Percentiles rank a stretch among this genome's conserved stretches.
These are phyloP conservation scores for Moricandia arvensis DNA, from an alignment of 345 rosid genomes.

Conservation along the genomic window DNA sequence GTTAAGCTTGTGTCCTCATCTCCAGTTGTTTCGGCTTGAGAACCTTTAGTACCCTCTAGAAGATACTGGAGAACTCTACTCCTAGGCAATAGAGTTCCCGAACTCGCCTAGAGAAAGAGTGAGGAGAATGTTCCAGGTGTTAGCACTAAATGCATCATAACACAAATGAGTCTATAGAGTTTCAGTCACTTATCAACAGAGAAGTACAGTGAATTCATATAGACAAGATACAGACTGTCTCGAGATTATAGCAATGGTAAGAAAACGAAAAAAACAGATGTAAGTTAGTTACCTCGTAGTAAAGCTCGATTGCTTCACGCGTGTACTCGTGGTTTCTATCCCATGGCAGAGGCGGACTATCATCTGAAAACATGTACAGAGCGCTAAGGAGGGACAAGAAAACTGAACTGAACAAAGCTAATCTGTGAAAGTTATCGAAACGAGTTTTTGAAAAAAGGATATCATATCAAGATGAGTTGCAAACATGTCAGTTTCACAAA, in stretches of 20 bases:
- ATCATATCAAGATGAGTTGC: conserved; percentile 80
- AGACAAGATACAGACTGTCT: neutral
- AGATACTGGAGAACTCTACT: conserved; percentile 56
- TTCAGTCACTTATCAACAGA: neutral
- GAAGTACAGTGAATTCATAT: neutral
- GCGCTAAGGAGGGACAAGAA: conserved; percentile 53
- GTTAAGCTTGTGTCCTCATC: conserved; percentile 45
- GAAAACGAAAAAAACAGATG: too few species aligned
- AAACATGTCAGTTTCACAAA: conserved; percentile 82
- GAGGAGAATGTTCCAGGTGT: neutral
- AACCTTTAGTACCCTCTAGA: conserved; percentile 82
- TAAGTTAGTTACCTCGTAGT: conserved; percentile 63
- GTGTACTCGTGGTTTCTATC: conserved; percentile 65
- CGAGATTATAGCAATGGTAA: too few species aligned
- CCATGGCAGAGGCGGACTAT: conserved; percentile 72
- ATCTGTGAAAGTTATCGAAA: neutral
- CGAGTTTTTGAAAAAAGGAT: conserved; percentile 50
- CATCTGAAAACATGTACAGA: conserved; percentile 78
- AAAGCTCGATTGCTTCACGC: conserved; percentile 70
- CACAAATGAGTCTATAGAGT: neutral
- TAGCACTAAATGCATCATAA: neutral
- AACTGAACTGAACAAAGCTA: neutral
- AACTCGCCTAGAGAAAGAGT: conserved; percentile 50
- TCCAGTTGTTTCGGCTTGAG: conserved; percentile 47
- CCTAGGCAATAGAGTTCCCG: conserved; percentile 52